A percentile compares a stretch with the other conserved stretches of the same genome.
phyloP scores from a whole-genome alignment of 1,284 basidiomycete species.

The Trametes versicolor region DNA sequence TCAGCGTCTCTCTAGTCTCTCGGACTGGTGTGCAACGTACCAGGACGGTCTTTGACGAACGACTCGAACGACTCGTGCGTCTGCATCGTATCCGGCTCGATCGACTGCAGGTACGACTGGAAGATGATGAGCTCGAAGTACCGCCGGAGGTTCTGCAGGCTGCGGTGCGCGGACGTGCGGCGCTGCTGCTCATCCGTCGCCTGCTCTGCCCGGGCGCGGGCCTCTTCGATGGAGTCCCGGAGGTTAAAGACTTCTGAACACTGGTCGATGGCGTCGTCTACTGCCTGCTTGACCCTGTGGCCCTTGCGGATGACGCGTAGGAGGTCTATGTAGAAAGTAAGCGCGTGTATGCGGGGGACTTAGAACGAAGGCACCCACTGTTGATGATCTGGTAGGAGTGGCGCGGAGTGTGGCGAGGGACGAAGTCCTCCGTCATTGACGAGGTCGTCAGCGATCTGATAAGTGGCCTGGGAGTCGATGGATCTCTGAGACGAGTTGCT shows the following conservation, averaged over 20 bases:
- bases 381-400: conserved; percentile 85
- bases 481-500: conserved; percentile 37
- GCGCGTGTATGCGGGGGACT: neutral
- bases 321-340: conserved; percentile 64
- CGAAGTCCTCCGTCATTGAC: conserved; percentile 45
- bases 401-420: conserved; percentile 48
- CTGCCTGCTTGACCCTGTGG: conserved; percentile 85
- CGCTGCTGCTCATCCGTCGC: conserved; percentile 78
- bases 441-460: conserved; percentile 52
- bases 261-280: conserved; percentile 93
- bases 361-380: conserved; percentile 56
- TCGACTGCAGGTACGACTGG: conserved; percentile 93
- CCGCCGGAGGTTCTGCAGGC: conserved; percentile 82
- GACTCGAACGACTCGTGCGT: conserved; percentile 83
- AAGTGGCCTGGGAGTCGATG: conserved; percentile 49
- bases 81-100: conserved; percentile 82
- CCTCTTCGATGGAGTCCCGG: conserved; percentile 90
- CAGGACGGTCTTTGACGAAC: conserved; percentile 85
- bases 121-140: conserved; percentile 96
- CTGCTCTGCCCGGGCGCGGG: conserved; percentile 79
- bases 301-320: conserved; percentile 95
- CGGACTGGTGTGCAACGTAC: conserved; percentile 49
- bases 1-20: neutral
- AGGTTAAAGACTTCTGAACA: conserved; percentile 89
- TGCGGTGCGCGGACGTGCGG: conserved; percentile 74